Evolutionary conservation across 495 filamentous ascomycete genomes (phyloP), one percentile per base, ranked within the genome.

Genomic region (Neurospora pannonica): DNA sequence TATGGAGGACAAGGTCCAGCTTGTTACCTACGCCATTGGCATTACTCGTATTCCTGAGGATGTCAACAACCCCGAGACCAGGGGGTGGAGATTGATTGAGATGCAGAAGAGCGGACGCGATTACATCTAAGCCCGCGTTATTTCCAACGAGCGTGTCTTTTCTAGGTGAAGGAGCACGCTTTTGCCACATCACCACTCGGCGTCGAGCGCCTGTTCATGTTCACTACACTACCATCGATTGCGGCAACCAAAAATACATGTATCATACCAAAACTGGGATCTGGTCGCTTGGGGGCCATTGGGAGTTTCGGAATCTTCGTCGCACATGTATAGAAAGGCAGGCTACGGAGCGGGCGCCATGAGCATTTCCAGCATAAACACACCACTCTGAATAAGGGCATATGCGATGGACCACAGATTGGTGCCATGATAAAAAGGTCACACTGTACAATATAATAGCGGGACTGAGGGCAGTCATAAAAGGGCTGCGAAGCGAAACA

Each of bases 1-100:
- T 38, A 97, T 97, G 94, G 97, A 99, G 82, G 96, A 99, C 83
- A 95, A 93, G 84, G 96, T 99, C 38, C 95, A 98, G 82, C 91
- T 97, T 73, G 96, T 99, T 75, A 98, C 97, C 1, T 99, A 99
- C 77, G 96, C 95, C 60, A 98, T 99, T 77, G 96, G 96, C 72
- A 91, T 98, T 72, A 98, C 96, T 2, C 87, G 96, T 72, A 90
- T 97, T 43, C 88, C 95, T 31, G 96, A 99, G 78, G 96, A 99
- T 76, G 96, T 98, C 72, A 95, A 89, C 85, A 98, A 98, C 83
- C 93, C 94, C 1, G 96, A 99, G 83, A 99, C 96, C 5, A 88
- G 94, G 76, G 96, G 96, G 19, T 99, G 96, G 96, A 89, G 94
- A 78, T 85, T 99, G 82, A 97, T 99, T 80, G 96, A 99, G 87